Conservation (phyloP, 176 grass and related monocot genomes). For the Oryza meyeriana region DNA sequence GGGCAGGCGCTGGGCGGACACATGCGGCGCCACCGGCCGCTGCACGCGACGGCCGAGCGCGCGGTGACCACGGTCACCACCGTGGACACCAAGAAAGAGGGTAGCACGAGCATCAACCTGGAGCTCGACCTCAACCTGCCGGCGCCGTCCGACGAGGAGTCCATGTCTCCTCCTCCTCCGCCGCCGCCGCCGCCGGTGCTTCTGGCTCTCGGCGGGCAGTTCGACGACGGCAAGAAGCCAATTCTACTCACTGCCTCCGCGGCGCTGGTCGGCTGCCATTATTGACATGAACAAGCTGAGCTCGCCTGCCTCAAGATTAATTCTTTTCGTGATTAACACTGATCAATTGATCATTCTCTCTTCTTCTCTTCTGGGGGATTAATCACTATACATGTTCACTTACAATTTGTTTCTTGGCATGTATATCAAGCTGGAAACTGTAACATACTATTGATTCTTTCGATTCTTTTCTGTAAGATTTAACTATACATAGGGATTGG, state of each 20-base stretch:
- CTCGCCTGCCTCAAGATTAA: slow-evolving; percentile 21
- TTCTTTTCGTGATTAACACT: slow-evolving; percentile 43
- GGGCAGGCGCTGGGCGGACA: slow-evolving; percentile 93
- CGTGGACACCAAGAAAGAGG: slow-evolving; percentile 24
- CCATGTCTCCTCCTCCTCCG: neutral
- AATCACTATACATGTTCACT: slow-evolving; percentile 15
- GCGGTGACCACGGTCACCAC: neutral
- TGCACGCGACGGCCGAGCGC: slow-evolving; percentile 27
- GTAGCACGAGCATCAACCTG: slow-evolving; percentile 29
- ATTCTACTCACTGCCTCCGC: slow-evolving; percentile 40
- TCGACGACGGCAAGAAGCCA: slow-evolving; percentile 40
- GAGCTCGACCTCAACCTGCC: slow-evolving; percentile 83
- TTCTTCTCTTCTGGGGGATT: neutral
- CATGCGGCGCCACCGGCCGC: slow-evolving; percentile 86
- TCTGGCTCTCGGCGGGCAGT: slow-evolving; percentile 25
- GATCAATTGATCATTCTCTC: slow-evolving; percentile 34
- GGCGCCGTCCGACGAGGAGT: slow-evolving; percentile 49
- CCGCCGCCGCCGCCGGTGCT: slow-evolving; percentile 14
- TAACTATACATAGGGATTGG: slow-evolving; percentile 8
- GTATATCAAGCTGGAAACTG: slow-evolving; percentile 20
- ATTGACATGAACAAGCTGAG: slow-evolving; percentile 34
- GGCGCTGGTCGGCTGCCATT: slow-evolving; percentile 63
- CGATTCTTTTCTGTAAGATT: slow-evolving; percentile 41
- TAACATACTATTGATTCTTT: slow-evolving; percentile 52
- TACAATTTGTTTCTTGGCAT: slow-evolving; percentile 28